phyloP scores from a whole-genome alignment of 192 early-diverging fungal species.

The Lobosporangium transversale region DNA sequence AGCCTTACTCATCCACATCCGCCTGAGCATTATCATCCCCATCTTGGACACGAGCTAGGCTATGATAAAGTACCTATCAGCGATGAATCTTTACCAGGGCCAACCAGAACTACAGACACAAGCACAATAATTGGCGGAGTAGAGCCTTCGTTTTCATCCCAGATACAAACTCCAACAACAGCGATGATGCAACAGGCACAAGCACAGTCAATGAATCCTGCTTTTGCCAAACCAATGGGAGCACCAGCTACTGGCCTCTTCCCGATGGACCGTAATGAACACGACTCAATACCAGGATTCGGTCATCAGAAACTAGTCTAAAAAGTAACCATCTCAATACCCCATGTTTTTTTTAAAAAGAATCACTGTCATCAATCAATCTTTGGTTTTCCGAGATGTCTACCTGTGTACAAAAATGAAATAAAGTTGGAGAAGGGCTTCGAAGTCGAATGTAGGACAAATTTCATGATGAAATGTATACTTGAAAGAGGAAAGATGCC shows the following conservation, averaged over 20 bases:
- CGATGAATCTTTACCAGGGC: neutral
- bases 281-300: slow-evolving; percentile 39
- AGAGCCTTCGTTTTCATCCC: neutral
- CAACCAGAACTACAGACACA: neutral
- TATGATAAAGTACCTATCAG: slow-evolving; percentile 28
- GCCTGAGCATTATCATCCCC: slow-evolving; percentile 34
- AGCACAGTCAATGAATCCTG: no score
- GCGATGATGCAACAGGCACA: no score
- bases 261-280: slow-evolving; percentile 28
- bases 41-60: slow-evolving; percentile 42
- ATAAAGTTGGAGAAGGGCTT: no score
- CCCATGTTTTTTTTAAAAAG: no score
- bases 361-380: no score
- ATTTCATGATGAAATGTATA: no score
- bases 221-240: neutral
- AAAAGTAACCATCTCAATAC: no score
- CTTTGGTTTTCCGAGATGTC: no score
- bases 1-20: slow-evolving; percentile 33
- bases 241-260: slow-evolving; percentile 17
- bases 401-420: no score
- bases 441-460: no score
- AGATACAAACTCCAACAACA: neutral
- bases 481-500: neutral
- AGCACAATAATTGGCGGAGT: neutral
- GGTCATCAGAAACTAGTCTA: slow-evolving; percentile 31